These are phyloP conservation scores for Limnomonas spitsbergensis DNA, from an alignment of 139 green algal genomes.

Conservation along the genomic window DNA sequence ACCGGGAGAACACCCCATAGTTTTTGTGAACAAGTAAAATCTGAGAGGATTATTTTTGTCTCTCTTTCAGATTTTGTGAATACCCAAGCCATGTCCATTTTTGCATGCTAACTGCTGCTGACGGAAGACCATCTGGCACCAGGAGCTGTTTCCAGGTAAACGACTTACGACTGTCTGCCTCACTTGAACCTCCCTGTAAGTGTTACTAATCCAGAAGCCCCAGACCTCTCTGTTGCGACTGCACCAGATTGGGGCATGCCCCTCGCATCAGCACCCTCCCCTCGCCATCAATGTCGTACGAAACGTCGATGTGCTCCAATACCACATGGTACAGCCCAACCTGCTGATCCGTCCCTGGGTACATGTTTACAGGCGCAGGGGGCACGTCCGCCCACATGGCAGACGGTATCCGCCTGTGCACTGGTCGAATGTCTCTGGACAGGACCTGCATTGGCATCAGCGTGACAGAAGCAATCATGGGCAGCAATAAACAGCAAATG, in stretches of 20 bases:
- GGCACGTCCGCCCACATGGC: neutral
- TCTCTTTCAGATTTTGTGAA: no score
- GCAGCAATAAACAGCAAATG: no score
- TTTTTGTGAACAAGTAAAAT: no score
- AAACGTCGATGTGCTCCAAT: slow-evolving; percentile 56
- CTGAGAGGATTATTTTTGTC: no score
- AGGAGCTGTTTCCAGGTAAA: no score
- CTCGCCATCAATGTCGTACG: slow-evolving; percentile 35
- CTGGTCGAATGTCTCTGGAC: slow-evolving; percentile 65
- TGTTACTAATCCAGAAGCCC: neutral
- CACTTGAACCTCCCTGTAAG: no score
- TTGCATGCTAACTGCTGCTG: no score
- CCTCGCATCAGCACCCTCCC: neutral
- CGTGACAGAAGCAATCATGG: no score
- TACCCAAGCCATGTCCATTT: no score
- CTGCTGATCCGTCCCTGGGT: neutral
- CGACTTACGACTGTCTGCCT: no score
- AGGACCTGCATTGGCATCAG: slow-evolving; percentile 59
- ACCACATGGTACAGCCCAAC: slow-evolving; percentile 53
- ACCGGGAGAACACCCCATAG: no score
- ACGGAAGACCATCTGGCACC: no score
- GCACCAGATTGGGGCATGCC: neutral
- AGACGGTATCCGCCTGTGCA: slow-evolving; percentile 51
- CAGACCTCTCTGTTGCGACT: slow-evolving; percentile 13
- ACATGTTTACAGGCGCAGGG: neutral